phyloP scores from a whole-genome alignment of 352 stramenopile genomes.

The Phytophthora ohioensis region DNA sequence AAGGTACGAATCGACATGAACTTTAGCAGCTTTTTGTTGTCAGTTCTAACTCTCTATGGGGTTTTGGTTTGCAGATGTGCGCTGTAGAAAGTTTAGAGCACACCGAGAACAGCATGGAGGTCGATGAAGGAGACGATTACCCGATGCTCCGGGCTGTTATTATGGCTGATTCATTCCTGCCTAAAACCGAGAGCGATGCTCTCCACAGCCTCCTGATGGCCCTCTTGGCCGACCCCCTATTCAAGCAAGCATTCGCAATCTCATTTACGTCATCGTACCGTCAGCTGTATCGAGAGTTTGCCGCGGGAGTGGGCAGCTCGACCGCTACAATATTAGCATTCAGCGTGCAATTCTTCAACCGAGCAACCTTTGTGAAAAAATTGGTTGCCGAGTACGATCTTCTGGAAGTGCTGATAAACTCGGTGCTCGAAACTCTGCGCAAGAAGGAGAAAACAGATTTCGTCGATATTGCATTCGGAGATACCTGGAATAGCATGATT shows the following conservation, averaged over 20 bases:
- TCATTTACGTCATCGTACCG: slow-evolving; percentile 96
- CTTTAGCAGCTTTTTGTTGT: neutral
- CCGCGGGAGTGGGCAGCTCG: slow-evolving; percentile 73
- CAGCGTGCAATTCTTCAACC: slow-evolving; percentile 99
- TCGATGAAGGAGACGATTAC: slow-evolving; percentile 55
- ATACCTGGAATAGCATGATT: slow-evolving; percentile 54
- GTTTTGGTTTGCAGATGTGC: slow-evolving; percentile 38
- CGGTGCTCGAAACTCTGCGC: slow-evolving; percentile 75
- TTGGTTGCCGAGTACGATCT: slow-evolving; percentile 79
- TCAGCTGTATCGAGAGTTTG: slow-evolving; percentile 82
- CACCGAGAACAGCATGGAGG: slow-evolving; percentile 49
- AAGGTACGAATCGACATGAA: slow-evolving; percentile 44
- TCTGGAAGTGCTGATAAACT: slow-evolving; percentile 75
- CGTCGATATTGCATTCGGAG: slow-evolving; percentile 57
- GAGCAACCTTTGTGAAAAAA: slow-evolving; percentile 95
- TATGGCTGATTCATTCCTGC: slow-evolving; percentile 84
- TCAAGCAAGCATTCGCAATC: slow-evolving; percentile 96
- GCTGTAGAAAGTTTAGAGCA: slow-evolving; percentile 50
- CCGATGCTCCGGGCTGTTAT: slow-evolving; percentile 82
- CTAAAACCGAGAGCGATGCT: slow-evolving; percentile 77
- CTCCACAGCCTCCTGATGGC: slow-evolving; percentile 96
- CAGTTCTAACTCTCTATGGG: neutral
- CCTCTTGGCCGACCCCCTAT: slow-evolving; percentile 95
- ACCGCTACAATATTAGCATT: slow-evolving; percentile 93
- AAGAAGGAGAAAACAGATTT: slow-evolving; percentile 58